A percentile compares a stretch with the other conserved stretches of the same genome.
Conservation (phyloP, 257 asterid genomes). For the Gentiana macrophylla region DNA sequence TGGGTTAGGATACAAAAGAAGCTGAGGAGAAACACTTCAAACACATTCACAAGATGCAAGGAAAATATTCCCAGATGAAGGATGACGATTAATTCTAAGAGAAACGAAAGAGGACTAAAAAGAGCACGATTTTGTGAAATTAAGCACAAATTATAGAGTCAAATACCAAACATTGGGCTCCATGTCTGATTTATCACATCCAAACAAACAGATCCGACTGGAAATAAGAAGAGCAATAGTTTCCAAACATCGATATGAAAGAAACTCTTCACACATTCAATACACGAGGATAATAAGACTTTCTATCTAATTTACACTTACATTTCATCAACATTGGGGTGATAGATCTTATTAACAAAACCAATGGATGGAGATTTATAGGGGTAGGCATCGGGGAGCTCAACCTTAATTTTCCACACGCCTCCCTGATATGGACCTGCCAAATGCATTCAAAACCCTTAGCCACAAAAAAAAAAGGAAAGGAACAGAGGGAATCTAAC, state of each 20-base stretch:
- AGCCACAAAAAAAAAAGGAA: not conserved
- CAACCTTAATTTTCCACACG: slow-evolving; percentile 65
- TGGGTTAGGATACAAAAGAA: slow-evolving; percentile 89
- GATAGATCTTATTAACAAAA: no score
- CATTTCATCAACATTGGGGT: not conserved
- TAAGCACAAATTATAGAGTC: not conserved
- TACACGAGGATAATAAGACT: no score
- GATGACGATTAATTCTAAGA: not conserved
- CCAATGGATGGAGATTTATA: no score
- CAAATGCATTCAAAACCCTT: slow-evolving; percentile 1
- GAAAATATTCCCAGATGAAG: not conserved
- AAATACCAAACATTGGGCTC: slow-evolving; percentile 99
- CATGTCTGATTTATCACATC: slow-evolving; percentile 97
- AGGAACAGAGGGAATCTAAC: not conserved
- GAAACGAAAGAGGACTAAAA: not conserved
- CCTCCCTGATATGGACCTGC: slow-evolving; percentile 94
- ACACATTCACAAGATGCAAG: slow-evolving; percentile 70
- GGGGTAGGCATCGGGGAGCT: no score
- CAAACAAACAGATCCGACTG: slow-evolving; percentile 98
- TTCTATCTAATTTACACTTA: not conserved
- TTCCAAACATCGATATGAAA: not conserved
- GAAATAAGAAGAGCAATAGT: slow-evolving; percentile 12
- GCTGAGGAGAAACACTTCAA: slow-evolving; percentile 91
- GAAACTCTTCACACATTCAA: no score
- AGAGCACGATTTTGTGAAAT: not conserved